These are phyloP conservation scores for Rhynchospora pubera DNA, from an alignment of 176 grass and related monocot species.

Conservation along the genomic window DNA sequence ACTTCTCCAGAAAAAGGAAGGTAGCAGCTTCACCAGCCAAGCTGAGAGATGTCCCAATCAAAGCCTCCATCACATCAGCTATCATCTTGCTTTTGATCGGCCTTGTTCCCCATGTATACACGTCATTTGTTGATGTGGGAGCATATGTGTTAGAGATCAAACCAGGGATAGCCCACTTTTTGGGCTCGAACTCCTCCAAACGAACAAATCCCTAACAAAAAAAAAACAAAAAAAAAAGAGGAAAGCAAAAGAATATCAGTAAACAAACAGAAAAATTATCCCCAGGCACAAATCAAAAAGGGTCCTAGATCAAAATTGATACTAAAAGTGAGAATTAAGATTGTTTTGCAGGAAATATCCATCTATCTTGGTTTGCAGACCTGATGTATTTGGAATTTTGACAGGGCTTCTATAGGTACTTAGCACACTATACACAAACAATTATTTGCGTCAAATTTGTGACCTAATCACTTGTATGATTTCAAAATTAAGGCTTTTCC, in stretches of 20 bases:
- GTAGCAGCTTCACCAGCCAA: slow-evolving; percentile 49
- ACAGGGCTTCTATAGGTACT: background rate
- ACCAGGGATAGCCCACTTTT: slow-evolving; percentile 57
- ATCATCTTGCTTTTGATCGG: slow-evolving; percentile 56
- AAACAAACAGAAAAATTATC: background rate
- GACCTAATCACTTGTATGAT: background rate
- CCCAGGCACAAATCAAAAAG: background rate
- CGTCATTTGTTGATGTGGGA: slow-evolving; percentile 6
- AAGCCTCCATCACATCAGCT: slow-evolving; percentile 66
- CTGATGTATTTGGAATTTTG: background rate
- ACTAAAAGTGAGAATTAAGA: background rate
- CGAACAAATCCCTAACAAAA: slow-evolving; percentile 63
- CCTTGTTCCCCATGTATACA: slow-evolving; percentile 34
- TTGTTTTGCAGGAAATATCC: too few relatives aligned
- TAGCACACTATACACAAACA: background rate
- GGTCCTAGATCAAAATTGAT: background rate
- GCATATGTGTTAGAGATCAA: slow-evolving; percentile 25
- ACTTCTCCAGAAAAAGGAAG: slow-evolving; percentile 40
- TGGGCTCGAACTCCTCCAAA: slow-evolving; percentile 35
- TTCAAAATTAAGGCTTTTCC: background rate
- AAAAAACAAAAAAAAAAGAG: too few relatives aligned
- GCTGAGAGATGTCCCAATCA: slow-evolving; percentile 53
- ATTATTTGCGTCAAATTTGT: background rate
- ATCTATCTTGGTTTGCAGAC: background rate
- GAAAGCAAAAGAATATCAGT: slow-evolving; percentile 1